Conservation (phyloP, 805 yeast genomes). For the Candida takata region DNA sequence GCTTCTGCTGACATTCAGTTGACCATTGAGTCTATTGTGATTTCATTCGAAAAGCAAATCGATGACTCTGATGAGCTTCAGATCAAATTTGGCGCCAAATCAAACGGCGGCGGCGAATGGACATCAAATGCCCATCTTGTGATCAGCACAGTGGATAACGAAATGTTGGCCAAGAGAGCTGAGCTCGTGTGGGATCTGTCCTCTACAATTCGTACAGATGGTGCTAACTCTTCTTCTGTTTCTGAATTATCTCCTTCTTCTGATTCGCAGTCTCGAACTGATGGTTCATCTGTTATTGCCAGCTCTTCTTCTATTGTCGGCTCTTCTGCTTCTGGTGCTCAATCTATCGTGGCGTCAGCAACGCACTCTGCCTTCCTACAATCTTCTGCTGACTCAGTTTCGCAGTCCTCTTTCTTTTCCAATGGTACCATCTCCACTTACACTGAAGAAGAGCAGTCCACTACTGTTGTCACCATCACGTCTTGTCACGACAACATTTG, state of each 20-base stretch:
- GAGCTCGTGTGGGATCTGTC: conserved; percentile 2
- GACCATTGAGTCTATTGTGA: background rate
- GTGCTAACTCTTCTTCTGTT: too few relatives aligned
- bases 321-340: too few relatives aligned
- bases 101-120: conserved; percentile 9
- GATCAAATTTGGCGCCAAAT: conserved; percentile 5
- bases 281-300: too few relatives aligned
- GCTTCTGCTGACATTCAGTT: conserved; percentile 2
- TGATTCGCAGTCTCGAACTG: too few relatives aligned
- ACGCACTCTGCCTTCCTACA: too few relatives aligned
- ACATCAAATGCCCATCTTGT: conserved; percentile 6
- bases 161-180: conserved; percentile 14
- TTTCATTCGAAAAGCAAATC: background rate
- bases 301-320: too few relatives aligned
- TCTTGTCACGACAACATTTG: conserved; percentile 5
- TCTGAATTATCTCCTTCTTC: too few relatives aligned
- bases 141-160: conserved; percentile 2
- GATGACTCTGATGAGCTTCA: conserved; percentile 1
- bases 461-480: conserved; percentile 3
- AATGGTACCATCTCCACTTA: too few relatives aligned
- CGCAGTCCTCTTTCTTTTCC: too few relatives aligned
- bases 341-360: too few relatives aligned
- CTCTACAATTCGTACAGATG: too few relatives aligned
- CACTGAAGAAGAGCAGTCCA: background rate
- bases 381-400: too few relatives aligned